phyloP scores from a whole-genome alignment of 352 stramenopile genomes.

The Pythium pectinolyticum region DNA sequence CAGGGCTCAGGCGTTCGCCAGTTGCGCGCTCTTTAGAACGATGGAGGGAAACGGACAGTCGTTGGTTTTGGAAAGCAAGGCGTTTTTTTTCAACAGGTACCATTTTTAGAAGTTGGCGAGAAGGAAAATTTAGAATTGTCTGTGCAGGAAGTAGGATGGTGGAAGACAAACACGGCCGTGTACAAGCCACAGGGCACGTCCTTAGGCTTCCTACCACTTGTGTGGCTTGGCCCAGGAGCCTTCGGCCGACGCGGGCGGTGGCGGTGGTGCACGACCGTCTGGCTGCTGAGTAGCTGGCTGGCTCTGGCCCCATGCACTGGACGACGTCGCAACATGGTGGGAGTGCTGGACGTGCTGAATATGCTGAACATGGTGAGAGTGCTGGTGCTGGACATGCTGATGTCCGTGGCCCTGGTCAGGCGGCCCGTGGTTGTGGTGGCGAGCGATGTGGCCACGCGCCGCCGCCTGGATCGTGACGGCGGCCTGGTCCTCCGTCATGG shows the following conservation, averaged over 20 bases:
- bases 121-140: too few relatives aligned
- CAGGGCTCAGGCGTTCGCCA: too few relatives aligned
- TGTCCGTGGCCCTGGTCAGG: not conserved
- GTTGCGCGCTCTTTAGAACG: too few relatives aligned
- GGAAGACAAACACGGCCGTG: too few relatives aligned
- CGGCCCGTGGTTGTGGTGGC: constrained; percentile 16
- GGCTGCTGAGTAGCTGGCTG: constrained; percentile 1
- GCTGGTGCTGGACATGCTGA: constrained; percentile 2
- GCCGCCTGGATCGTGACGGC: constrained; percentile 76
- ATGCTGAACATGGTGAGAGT: not conserved
- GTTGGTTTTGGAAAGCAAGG: too few relatives aligned
- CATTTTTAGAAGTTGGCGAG: too few relatives aligned
- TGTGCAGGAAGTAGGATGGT: not conserved
- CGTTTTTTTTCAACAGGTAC: too few relatives aligned
- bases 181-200: too few relatives aligned
- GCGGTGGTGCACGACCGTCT: not conserved
- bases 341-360: constrained; percentile 1
- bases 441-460: constrained; percentile 46
- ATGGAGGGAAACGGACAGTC: constrained; percentile 6
- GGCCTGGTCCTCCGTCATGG: constrained; percentile 68
- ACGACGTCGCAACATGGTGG: too few relatives aligned
- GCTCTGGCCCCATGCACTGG: constrained; percentile 10
- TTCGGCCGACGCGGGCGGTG: constrained; percentile 18
- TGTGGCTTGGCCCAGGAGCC: constrained; percentile 66
- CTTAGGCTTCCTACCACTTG: too few relatives aligned